Evolutionary conservation across 257 asterid genomes (phyloP).

Genomic region (Salvia splendens): DNA sequence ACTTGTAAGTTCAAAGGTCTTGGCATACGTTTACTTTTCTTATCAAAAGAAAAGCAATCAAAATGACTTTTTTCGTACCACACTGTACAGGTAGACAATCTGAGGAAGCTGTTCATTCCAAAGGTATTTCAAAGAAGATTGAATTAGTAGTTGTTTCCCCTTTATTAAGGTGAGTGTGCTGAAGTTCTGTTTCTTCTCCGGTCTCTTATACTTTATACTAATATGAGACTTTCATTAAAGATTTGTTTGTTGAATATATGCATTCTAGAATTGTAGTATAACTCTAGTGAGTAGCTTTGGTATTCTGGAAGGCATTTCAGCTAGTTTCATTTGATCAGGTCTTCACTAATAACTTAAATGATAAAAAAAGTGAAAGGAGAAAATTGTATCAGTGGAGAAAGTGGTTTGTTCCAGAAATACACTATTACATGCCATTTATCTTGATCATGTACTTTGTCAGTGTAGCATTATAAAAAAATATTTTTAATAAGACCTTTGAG

Average conservation of each 20-base stretch:
- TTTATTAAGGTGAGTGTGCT: conserved; percentile 60
- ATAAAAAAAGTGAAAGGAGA: no score
- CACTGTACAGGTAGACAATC: conserved; percentile 73
- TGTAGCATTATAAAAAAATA: no score
- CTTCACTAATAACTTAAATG: no score
- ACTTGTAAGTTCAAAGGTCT: conserved; percentile 1
- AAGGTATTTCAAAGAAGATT: conserved; percentile 58
- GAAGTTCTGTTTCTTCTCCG: conserved; percentile 21
- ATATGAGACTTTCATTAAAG: neutral
- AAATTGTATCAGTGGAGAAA: no score
- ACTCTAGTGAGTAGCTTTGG: neutral
- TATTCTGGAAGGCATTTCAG: neutral
- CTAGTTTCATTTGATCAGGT: neutral
- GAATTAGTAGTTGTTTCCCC: conserved; percentile 83
- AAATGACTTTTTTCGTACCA: conserved; percentile 5
- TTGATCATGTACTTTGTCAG: no score
- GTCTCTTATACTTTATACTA: neutral
- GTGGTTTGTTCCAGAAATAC: no score
- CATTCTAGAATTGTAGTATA: neutral
- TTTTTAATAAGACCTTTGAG: neutral
- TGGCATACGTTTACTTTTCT: neutral
- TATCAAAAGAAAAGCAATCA: conserved; percentile 15
- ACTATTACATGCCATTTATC: no score
- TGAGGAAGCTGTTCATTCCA: conserved; percentile 67
- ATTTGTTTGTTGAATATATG: no score